Evolutionary conservation across 2,329 filamentous ascomycete genomes (phyloP).

Genomic region (Hawksworthiomyces lignivorus): DNA sequence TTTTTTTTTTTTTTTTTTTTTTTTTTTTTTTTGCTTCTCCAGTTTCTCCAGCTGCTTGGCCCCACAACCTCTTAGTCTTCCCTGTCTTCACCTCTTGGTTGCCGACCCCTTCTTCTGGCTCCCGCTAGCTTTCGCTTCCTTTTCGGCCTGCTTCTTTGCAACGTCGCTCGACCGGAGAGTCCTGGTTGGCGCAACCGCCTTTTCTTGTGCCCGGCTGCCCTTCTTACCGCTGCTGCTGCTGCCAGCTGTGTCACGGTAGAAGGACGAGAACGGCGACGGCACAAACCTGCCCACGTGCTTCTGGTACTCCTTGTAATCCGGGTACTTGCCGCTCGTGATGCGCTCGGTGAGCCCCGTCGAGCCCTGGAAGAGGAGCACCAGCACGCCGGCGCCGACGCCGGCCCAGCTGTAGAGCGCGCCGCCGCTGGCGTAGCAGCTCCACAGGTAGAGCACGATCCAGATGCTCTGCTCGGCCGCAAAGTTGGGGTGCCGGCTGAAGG

Average conservation of each 20-base stretch:
- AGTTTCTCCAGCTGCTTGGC: too few relatives aligned
- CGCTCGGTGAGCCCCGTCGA: constrained; percentile 83
- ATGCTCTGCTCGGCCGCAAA: constrained; percentile 87
- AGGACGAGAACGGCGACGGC: constrained; percentile 46
- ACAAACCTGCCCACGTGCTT: constrained; percentile 75
- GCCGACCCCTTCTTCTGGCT: constrained; percentile 9
- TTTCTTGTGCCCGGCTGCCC: too few relatives aligned
- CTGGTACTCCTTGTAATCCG: constrained; percentile 82
- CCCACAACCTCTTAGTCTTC: too few relatives aligned
- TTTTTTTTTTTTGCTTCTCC: too few relatives aligned
- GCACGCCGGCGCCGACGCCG: constrained; percentile 56
- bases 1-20: too few relatives aligned
- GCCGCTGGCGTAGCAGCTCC: constrained; percentile 69
- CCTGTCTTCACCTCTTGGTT: not conserved
- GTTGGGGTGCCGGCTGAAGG: constrained; percentile 86
- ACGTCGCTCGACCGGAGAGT: constrained; percentile 45
- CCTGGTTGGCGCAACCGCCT: constrained; percentile 28
- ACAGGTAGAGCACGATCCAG: constrained; percentile 84
- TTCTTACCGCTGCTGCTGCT: constrained; percentile 26
- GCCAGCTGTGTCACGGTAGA: too few relatives aligned
- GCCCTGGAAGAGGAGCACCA: constrained; percentile 77
- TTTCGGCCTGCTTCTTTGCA: constrained; percentile 35
- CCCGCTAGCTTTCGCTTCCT: constrained; percentile 20
- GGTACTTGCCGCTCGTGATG: constrained; percentile 75
- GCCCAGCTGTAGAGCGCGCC: constrained; percentile 72